Base-by-base conservation (phyloP, 805 yeast genomes). In the Saturnispora bothae region DNA sequence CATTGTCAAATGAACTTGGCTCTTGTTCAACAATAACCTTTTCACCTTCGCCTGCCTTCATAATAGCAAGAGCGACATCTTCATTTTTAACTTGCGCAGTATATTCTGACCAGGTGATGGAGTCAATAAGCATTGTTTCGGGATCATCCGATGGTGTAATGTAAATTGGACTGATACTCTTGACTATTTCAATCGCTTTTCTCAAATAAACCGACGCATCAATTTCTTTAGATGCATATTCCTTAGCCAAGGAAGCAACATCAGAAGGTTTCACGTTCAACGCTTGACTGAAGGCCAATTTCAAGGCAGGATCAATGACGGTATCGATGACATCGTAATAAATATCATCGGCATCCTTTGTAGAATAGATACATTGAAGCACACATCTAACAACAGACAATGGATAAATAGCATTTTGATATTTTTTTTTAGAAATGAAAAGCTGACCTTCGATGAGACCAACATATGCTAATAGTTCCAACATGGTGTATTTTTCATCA, bases 71-170 rank as follows among this genome's bases (percentile, higher is more conserved):
- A 0, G 94, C 83, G 32, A 85, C 65, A 43, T 83, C 85, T 36
- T 83, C 80, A 47, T 83, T 83, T 43, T 67, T 63, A 18, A 88
- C 63, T 5, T 52, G 52, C 0, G 95, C 95, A 8, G 66, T 60
- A 48, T 70, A 72, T 35, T 60, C 56, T 43, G 71, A 60, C 79
- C 79, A 73, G n/a, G 56, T 43, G 27, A 73, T 58, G 10, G 64
- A 51, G 21, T 58, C 49, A 15, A 59, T 47, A 17, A 54, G 32
- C 25, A 44, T 37, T 3, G 42, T 40, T 13, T 44, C 51, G 9
- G 37, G 33, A 10, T 32, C 40, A n/a, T 43, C 43, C 4, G 48
- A 33, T n/a, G 51, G 50, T 3, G 64, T 52, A 14, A 71, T 61
- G 45, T 62, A 62, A 5, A 54, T 43, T 4, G 60, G 43, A 42